A percentile compares a stretch with the other conserved stretches of the same genome.
phyloP scores from a whole-genome alignment of 2,329 filamentous ascomycete species.

The Alternaria solani region DNA sequence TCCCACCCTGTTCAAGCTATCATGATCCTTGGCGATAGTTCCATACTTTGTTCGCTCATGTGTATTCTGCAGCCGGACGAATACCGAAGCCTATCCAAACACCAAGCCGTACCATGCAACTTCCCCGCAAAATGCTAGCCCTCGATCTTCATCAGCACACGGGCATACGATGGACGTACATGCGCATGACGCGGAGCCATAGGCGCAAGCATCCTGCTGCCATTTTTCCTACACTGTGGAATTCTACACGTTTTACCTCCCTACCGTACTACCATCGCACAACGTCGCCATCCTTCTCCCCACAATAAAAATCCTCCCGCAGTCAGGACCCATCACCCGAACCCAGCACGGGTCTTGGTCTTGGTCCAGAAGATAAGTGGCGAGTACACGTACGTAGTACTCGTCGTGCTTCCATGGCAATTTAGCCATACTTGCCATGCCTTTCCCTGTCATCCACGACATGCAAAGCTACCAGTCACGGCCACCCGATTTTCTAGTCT shows the following conservation, averaged over 20 bases:
- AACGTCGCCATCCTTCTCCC: neutral
- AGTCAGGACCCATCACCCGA: neutral
- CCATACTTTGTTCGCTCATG: constrained; percentile 5
- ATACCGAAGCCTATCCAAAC: constrained; percentile 12
- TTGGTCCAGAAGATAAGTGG: neutral
- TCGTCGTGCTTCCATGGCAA: neutral
- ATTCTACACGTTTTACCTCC: constrained; percentile 2
- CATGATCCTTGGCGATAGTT: constrained; percentile 3
- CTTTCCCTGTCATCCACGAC: neutral
- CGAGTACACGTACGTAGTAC: neutral
- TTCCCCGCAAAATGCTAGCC: constrained; percentile 19
- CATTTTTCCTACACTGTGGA: neutral
- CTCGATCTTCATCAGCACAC: constrained; percentile 1
- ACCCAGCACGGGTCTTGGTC: constrained; percentile 4
- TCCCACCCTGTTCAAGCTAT: constrained; percentile 1
- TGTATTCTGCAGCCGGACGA: constrained; percentile 8
- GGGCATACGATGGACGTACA: neutral
- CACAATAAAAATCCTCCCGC: neutral
- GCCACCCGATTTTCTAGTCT: neutral
- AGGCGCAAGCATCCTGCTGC: neutral
- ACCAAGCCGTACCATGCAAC: neutral
- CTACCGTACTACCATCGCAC: neutral
- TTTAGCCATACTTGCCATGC: neutral
- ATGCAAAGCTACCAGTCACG: constrained; percentile 5
- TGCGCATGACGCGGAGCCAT: constrained; percentile 5